Base-by-base conservation (phyloP, 371 early-diverging fungal genomes). In the Blyttiomyces sp. region DNA sequence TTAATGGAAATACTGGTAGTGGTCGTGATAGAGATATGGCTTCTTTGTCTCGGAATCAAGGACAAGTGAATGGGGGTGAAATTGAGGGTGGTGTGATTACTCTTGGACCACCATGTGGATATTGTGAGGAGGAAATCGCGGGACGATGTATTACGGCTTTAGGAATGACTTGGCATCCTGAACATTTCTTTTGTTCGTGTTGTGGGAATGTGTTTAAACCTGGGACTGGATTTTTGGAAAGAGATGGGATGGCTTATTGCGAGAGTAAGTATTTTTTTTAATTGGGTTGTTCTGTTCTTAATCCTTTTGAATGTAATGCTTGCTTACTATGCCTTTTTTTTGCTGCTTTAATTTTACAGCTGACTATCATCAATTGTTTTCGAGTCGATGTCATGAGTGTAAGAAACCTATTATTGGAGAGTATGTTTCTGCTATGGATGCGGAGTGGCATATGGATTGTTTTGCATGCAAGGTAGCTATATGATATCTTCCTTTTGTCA, bases 201-300 rank as follows among this genome's bases (percentile, higher is more conserved):
- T 90, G 90, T 57, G 70, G 75, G 16, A 76, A 77, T 34, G 71
- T 78, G 33, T 66, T 89, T 53, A 85, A 82, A 31, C 83, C 87
- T 43, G 79, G 86, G 42, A 75, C 79, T 26, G 77, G 82, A 26
- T 88, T 87, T 52, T 74, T 87, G 77, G 88, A 88, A 11, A 80
- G 86, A 53, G 83, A 87, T 5, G 88, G 87, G 5, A 81, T 81
- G 54, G 83, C 88, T 0, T 90, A 89, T 59, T 90, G 90, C 65
- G 87, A 88, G 60, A 42, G 54, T 50, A n/a, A n/a, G n/a, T n/a
- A n/a, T n/a, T n/a, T n/a, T n/a, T n/a, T n/a, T n/a, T n/a, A n/a
- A n/a, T n/a, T n/a, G n/a, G n/a, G n/a, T n/a, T n/a, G n/a, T n/a
- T n/a, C n/a, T n/a, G n/a, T n/a, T n/a, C n/a, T n/a, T n/a, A n/a